These are phyloP conservation scores for Trichoderma breve DNA, from an alignment of 2,329 filamentous ascomycete genomes.

Conservation along the genomic window DNA sequence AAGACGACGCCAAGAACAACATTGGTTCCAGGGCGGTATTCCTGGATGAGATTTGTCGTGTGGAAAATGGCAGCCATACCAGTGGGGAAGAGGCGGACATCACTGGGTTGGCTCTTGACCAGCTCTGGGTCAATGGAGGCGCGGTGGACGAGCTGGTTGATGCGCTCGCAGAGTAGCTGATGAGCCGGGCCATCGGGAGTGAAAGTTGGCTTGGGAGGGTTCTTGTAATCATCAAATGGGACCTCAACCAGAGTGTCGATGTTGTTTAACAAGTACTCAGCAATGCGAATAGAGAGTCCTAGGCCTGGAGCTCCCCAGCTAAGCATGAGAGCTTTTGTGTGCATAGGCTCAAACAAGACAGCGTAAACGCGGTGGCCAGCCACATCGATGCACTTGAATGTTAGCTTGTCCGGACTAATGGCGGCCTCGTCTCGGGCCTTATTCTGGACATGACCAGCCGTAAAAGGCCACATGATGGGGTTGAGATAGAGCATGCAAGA, in stretches of 20 bases:
- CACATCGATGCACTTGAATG: constrained; percentile 43
- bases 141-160: constrained; percentile 42
- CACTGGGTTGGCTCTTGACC: constrained; percentile 30
- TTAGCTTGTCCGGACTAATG: constrained; percentile 36
- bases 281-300: constrained; percentile 46
- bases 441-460: constrained; percentile 34
- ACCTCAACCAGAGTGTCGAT: constrained; percentile 38
- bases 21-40: constrained; percentile 35
- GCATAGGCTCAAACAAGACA: constrained; percentile 40
- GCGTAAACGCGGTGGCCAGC: constrained; percentile 43
- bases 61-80: constrained; percentile 55
- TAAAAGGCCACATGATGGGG: constrained; percentile 33
- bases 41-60: constrained; percentile 39
- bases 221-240: constrained; percentile 25
- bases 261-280: constrained; percentile 42
- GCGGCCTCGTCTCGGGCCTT: constrained; percentile 36
- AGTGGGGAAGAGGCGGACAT: constrained; percentile 53
- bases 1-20: constrained; percentile 53
- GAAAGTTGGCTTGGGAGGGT: constrained; percentile 37
- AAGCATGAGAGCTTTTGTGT: constrained; percentile 38
- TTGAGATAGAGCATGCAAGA: constrained; percentile 34
- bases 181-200: constrained; percentile 41
- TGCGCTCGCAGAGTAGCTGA: constrained; percentile 37
- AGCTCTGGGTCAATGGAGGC: constrained; percentile 35
- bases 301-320: constrained; percentile 48